Conservation (phyloP, 2,329 filamentous ascomycete genomes). For the Scorias spongiosa region DNA sequence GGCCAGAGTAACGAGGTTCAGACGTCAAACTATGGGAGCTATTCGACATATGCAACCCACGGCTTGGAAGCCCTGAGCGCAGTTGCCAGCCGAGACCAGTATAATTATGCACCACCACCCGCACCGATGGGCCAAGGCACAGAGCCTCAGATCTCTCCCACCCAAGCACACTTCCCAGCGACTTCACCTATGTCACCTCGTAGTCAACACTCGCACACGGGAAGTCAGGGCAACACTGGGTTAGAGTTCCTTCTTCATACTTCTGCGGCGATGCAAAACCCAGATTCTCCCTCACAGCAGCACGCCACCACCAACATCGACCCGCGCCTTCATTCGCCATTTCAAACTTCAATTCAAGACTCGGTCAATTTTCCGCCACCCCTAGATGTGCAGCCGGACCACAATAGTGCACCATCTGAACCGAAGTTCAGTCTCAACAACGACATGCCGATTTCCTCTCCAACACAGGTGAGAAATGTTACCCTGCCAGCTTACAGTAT, state of each 20-base stretch:
- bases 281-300: background rate
- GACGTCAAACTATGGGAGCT: background rate
- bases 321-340: background rate
- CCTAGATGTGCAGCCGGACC: background rate
- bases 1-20: background rate
- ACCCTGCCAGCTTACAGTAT: background rate
- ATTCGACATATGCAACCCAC: constrained; percentile 24
- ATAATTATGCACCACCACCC: constrained; percentile 20
- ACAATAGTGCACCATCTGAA: background rate
- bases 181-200: constrained; percentile 7
- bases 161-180: constrained; percentile 6
- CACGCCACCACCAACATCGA: background rate
- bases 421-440: background rate
- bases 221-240: constrained; percentile 15
- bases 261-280: constrained; percentile 19
- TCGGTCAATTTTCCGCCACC: background rate
- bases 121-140: constrained; percentile 10
- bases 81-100: constrained; percentile 31
- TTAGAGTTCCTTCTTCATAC: constrained; percentile 43
- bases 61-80: constrained; percentile 40
- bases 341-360: background rate
- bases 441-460: background rate
- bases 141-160: constrained; percentile 5
- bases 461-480: background rate
- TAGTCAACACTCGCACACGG: constrained; percentile 11